Evolutionary conservation across 331 rosid species (phyloP), one percentile per base, ranked within the genome.

Genomic region (Rosa hybrid): DNA sequence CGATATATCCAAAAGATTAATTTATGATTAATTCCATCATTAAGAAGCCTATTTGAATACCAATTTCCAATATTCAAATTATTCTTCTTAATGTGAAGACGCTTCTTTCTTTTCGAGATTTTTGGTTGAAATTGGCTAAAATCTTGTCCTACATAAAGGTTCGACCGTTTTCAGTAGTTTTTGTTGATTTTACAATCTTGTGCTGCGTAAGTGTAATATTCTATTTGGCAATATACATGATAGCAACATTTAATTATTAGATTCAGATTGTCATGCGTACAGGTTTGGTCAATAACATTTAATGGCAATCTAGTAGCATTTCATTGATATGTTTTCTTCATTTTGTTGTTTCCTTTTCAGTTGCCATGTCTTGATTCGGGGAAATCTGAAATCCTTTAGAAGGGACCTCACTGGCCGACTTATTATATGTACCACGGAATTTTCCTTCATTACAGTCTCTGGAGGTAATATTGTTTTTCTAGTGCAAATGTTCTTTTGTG

Each of bases 321-420:
- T 59, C 71, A 75, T n/a, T 2, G 79, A 60, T 23, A 45, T 23
- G 20, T 12, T 21, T 23, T 27, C 30, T 27, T 44, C 11, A 5
- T 38, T 56, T 50, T 64, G 77, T 59, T 81, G 46, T 57, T 68
- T 34, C 93, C 93, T 54, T 30, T 63, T 77, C 71, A 80, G 76
- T 83, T 92, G 75, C 96, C 97, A 54, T 82, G 90, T 60, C 91
- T 89, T 92, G 89, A 92, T 95, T 82, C 90, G 83, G 44, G 91
- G 93, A 83, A 95, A 27, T 27, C 30, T 1, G 30, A 27, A 27
- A 95, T 83, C 88, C 93, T 2, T 77, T 95, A 78, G 90, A 84
- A 69, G 87, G 90, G 80, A 95, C 84, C 81, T 80, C 96, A 76
- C 84, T 56, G 63, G 73, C 75, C 75, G 94, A 90, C 83, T 89